Base-by-base conservation (phyloP, 225 moss, liverwort and hornwort species). In the Marchantia polymorpha region DNA sequence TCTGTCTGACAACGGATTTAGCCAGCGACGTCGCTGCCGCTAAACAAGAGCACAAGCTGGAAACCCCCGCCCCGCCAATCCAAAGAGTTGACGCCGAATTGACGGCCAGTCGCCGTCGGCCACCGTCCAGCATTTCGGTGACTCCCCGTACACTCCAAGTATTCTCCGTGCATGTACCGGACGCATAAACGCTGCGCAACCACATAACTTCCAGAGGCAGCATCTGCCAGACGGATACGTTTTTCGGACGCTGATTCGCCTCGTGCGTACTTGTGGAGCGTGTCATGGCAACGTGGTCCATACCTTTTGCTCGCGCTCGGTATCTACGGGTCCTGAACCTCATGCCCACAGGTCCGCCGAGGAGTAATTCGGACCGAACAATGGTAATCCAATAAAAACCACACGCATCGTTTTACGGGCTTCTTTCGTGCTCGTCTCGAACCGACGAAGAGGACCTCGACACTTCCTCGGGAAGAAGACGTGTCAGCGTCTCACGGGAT, bases 101-200 rank as follows among this genome's bases (percentile, higher is more conserved):
- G 64, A 64, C 64, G n/a, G 64, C 23, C 25, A 7, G 25, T 8
- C 7, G 6, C 25, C 1, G 23, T 12, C 1, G 7, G 23, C 2
- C 64, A 64, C 64, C 64, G 64, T 64, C 64, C 25, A 23, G 25
- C 6, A 11, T 64, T 64, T 23, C 64, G 64, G 64, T 20, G 64
- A 27, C 64, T 64, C 23, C 25, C n/a, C 22, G 64, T 64, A 64
- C 64, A 64, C 26, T 23, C n/a, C 64, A 64, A 23, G 30, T 48
- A 16, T 39, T 39, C 70, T 31, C 20, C 70, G 47, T 70, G 7
- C 70, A 46, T 70, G 69, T 70, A 70, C 70, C 70, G 70, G 70
- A 70, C 70, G 70, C 47, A 48, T 39, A 49, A 49, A 0, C 48
- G 17, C 19, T 7, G 2, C 70, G 19, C 16, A 47, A 17, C 2